These are phyloP conservation scores for Hypericum perforatum DNA, from an alignment of 345 rosid species.

Conservation along the genomic window DNA sequence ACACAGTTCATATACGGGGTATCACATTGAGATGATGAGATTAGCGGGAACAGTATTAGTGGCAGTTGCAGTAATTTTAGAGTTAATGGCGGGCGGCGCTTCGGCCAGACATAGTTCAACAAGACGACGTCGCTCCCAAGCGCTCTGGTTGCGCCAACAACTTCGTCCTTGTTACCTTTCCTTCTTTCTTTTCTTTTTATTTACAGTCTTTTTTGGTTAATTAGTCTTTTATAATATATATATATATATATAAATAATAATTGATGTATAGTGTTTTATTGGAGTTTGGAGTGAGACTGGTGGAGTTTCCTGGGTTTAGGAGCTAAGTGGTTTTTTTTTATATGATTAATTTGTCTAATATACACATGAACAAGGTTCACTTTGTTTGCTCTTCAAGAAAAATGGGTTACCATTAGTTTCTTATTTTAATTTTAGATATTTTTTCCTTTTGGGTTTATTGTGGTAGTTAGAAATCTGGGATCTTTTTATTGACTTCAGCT, in stretches of 20 bases:
- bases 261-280: background rate
- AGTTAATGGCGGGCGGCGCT: constrained; percentile 24
- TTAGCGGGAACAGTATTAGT: background rate
- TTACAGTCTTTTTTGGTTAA: background rate
- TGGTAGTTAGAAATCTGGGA: too few species aligned
- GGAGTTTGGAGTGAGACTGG: background rate
- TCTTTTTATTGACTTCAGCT: too few species aligned
- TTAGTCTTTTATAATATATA: constrained; percentile 4
- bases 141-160: constrained; percentile 82
- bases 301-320: too few species aligned
- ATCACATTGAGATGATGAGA: background rate
- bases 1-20: too few species aligned
- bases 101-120: constrained; percentile 88
- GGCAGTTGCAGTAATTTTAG: constrained; percentile 14
- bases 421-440: too few species aligned
- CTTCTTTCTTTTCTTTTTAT: background rate
- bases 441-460: too few species aligned
- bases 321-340: too few species aligned
- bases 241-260: background rate
- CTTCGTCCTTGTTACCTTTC: constrained; percentile 63
- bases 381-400: too few species aligned
- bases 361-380: too few species aligned
- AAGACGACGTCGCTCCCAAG: constrained; percentile 60
- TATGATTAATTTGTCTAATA: too few species aligned
- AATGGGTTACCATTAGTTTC: too few species aligned